These are phyloP conservation scores for Psilocybe azurescens DNA, from an alignment of 768 basidiomycete species.

Conservation along the genomic window DNA sequence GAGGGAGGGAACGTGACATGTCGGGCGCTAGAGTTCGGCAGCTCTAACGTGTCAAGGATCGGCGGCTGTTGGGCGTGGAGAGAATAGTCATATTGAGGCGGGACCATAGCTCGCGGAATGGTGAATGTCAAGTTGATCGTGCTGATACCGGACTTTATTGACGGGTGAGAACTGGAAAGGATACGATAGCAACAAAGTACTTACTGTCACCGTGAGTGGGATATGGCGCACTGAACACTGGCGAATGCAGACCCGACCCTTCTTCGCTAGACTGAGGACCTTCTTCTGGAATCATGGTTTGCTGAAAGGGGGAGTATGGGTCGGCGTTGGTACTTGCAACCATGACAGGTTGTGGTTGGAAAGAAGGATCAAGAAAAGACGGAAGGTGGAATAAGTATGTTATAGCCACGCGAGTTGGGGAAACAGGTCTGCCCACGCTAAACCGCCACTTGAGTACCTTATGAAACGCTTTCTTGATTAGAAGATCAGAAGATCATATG, in stretches of 20 bases:
- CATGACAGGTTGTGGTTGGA: slow-evolving; percentile 45
- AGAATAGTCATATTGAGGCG: slow-evolving; percentile 57
- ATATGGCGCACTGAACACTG: slow-evolving; percentile 60
- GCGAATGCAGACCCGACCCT: slow-evolving; percentile 77
- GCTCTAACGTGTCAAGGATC: slow-evolving; percentile 52
- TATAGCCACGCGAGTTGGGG: slow-evolving; percentile 51
- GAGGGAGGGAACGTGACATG: slow-evolving; percentile 42
- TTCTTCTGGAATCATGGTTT: slow-evolving; percentile 60
- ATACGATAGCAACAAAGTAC: slow-evolving; percentile 52
- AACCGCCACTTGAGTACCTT: slow-evolving; percentile 32
- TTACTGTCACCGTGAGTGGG: slow-evolving; percentile 56
- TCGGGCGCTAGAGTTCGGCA: slow-evolving; percentile 45
- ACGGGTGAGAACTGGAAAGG: slow-evolving; percentile 42
- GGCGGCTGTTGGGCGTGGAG: slow-evolving; percentile 52
- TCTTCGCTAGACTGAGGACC: slow-evolving; percentile 77
- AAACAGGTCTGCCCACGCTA: slow-evolving; percentile 46
- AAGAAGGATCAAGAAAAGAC: slow-evolving; percentile 25
- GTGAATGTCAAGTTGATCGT: slow-evolving; percentile 52
- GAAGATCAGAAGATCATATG: slow-evolving; percentile 37
- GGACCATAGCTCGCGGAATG: slow-evolving; percentile 47
- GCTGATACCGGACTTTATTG: slow-evolving; percentile 76
- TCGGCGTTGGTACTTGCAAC: slow-evolving; percentile 60
- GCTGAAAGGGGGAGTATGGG: slow-evolving; percentile 62
- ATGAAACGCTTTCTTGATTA: slow-evolving; percentile 36
- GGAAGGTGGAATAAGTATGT: slow-evolving; percentile 31